These are phyloP conservation scores for Scenedesmus sp. DNA, from an alignment of 163 green algal genomes.

Conservation along the genomic window DNA sequence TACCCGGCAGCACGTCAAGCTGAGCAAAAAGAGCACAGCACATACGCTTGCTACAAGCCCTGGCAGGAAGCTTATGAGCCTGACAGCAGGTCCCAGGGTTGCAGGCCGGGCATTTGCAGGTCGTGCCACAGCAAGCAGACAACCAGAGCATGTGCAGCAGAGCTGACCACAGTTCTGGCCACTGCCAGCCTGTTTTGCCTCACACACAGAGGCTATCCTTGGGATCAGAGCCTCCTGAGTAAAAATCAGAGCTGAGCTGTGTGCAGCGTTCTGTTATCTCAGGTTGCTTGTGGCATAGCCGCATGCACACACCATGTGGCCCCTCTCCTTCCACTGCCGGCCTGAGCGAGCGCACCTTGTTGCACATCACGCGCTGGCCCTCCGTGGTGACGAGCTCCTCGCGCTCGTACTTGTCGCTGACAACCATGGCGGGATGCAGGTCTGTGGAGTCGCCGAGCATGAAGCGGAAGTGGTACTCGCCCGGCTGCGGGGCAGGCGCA, in stretches of 20 bases:
- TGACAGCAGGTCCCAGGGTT: too few relatives aligned
- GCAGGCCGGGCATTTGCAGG: background rate
- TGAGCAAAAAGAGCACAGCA: background rate
- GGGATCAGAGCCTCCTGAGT: too few relatives aligned
- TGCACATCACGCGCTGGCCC: slow-evolving; percentile 4
- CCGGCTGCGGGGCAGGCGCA: background rate
- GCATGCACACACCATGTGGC: background rate
- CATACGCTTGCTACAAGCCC: background rate
- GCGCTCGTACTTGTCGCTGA: slow-evolving; percentile 35
- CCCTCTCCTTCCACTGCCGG: too few relatives aligned
- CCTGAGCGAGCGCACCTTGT: slow-evolving; percentile 40
- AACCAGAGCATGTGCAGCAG: background rate
- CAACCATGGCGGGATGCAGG: slow-evolving; percentile 18
- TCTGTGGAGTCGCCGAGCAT: slow-evolving; percentile 10
- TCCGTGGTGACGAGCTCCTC: background rate
- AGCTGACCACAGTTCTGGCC: background rate
- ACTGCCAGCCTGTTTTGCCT: background rate
- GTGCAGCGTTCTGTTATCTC: too few relatives aligned
- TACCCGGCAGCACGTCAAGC: background rate
- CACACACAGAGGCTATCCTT: too few relatives aligned
- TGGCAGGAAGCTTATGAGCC: background rate
- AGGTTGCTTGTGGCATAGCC: too few relatives aligned
- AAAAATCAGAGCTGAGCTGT: too few relatives aligned
- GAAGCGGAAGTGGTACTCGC: slow-evolving; percentile 38
- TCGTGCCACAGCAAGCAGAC: background rate